Base-by-base conservation (phyloP, 192 early-diverging fungal species). In the Phycomyces blakesleeanus region DNA sequence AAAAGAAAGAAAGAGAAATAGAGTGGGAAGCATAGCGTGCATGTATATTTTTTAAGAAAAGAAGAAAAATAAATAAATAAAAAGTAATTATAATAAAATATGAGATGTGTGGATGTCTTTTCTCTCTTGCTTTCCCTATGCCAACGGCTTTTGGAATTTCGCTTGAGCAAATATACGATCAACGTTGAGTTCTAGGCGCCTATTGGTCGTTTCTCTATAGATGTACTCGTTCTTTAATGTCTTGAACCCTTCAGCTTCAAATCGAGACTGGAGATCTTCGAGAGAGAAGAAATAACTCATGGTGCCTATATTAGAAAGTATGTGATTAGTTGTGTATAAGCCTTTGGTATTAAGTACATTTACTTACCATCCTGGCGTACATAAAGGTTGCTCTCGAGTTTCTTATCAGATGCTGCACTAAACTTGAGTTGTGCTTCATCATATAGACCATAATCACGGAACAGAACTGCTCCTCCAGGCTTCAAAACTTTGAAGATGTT, bases 391-490 rank as follows among this genome's bases (percentile, higher is more conserved):
- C 92, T 89, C 24, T 95, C 88, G 8, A 99, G 76, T 69, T 90
- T 86, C 34, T 93, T 87, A 41, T 89, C 90, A 0, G 82, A 71
- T 37, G 72, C 58, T 9, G 64, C 73, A 12, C 81, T 81, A 72
- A 99, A 95, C 66, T 93, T 87, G 67, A 99, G 79, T 71, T 99
- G 96, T 9, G 98, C 92, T 59, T 94, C 85, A 71, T 99, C 98
- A 72, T 96, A 97, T 5, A 95, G 68, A 3, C 90, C 98, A 73
- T 99, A 98, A 75, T 99, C 97, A 49, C 98, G 78, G 75, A 99
- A 95, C 49, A 97, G 75, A 0, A 98, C 71, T n/a, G 85, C 73
- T 3, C 95, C 95, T 29, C 95, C 96, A 0, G 94, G 88, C 64
- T 91, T 94, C 52, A 98, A 66, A 1, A 76, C 66, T 56, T 87